A percentile compares a stretch with the other conserved stretches of the same genome.
Evolutionary conservation across 2,329 filamentous ascomycete genomes (phyloP).

Genomic region (Cordyceps cateniannulata): DNA sequence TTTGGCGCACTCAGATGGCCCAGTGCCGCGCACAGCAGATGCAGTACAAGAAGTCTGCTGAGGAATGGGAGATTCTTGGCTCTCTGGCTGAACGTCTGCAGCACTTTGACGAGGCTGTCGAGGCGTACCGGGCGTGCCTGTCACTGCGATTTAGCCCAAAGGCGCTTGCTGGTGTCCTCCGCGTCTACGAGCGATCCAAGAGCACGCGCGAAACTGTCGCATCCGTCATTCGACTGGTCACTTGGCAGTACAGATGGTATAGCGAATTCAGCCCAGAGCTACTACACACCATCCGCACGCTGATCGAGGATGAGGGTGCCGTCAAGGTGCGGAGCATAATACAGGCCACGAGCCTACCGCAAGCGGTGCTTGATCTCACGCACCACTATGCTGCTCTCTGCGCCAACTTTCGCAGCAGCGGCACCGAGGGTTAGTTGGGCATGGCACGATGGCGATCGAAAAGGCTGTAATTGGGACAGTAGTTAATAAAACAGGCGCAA

Average conservation of each 20-base stretch:
- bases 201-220: slow-evolving; percentile 76
- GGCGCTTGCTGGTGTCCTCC: slow-evolving; percentile 78
- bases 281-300: slow-evolving; percentile 76
- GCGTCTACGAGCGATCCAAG: slow-evolving; percentile 68
- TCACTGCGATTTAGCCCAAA: slow-evolving; percentile 88
- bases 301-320: slow-evolving; percentile 96
- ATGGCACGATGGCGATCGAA: neutral
- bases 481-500: slow-evolving; percentile 8
- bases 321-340: slow-evolving; percentile 97
- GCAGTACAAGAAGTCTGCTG: slow-evolving; percentile 92
- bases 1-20: slow-evolving; percentile 97
- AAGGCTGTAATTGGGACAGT: neutral
- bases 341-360: slow-evolving; percentile 88
- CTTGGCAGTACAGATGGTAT: slow-evolving; percentile 99
- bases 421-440: slow-evolving; percentile 67
- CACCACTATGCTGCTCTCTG: slow-evolving; percentile 95
- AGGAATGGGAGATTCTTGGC: slow-evolving; percentile 97
- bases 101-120: slow-evolving; percentile 82
- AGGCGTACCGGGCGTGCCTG: slow-evolving; percentile 87
- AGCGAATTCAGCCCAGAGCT: slow-evolving; percentile 96
- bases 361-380: slow-evolving; percentile 87
- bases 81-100: slow-evolving; percentile 88
- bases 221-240: slow-evolving; percentile 83
- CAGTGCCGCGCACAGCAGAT: slow-evolving; percentile 90
- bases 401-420: slow-evolving; percentile 89